These are phyloP conservation scores for Pholiota microspora DNA, from an alignment of 768 basidiomycete species.

Conservation along the genomic window DNA sequence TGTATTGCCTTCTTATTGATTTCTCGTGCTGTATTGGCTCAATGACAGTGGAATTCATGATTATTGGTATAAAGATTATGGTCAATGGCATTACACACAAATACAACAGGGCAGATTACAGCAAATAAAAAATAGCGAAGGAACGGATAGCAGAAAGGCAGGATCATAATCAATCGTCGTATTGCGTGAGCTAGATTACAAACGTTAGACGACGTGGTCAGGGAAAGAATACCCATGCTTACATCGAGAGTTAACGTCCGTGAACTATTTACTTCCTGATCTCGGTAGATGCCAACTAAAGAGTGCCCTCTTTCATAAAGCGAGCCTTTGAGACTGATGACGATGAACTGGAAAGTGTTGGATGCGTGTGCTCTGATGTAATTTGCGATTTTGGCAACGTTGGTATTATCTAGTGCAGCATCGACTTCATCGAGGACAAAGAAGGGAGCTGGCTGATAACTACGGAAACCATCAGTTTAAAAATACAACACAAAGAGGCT, in stretches of 20 bases:
- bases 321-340: slow-evolving; percentile 94
- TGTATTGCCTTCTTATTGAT: too few relatives aligned
- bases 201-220: background rate
- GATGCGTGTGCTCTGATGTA: slow-evolving; percentile 89
- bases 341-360: slow-evolving; percentile 89
- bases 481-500: background rate
- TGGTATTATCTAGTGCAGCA: slow-evolving; percentile 97
- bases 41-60: too few relatives aligned
- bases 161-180: slow-evolving; percentile 43
- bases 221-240: slow-evolving; percentile 23
- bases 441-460: slow-evolving; percentile 96
- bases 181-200: slow-evolving; percentile 52
- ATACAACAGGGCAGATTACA: slow-evolving; percentile 8
- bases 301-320: slow-evolving; percentile 89
- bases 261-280: slow-evolving; percentile 93
- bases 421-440: slow-evolving; percentile 99
- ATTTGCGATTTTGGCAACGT: slow-evolving; percentile 92
- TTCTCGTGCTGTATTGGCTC: too few relatives aligned
- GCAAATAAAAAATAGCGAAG: slow-evolving; percentile 2
- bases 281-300: slow-evolving; percentile 90
- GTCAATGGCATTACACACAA: slow-evolving; percentile 2
- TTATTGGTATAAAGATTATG: background rate
- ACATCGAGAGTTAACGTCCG: slow-evolving; percentile 90
- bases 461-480: slow-evolving; percentile 24
- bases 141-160: background rate